Evolutionary conservation across 2,329 filamentous ascomycete species (phyloP).

Genomic region (Talaromyces islandicus): DNA sequence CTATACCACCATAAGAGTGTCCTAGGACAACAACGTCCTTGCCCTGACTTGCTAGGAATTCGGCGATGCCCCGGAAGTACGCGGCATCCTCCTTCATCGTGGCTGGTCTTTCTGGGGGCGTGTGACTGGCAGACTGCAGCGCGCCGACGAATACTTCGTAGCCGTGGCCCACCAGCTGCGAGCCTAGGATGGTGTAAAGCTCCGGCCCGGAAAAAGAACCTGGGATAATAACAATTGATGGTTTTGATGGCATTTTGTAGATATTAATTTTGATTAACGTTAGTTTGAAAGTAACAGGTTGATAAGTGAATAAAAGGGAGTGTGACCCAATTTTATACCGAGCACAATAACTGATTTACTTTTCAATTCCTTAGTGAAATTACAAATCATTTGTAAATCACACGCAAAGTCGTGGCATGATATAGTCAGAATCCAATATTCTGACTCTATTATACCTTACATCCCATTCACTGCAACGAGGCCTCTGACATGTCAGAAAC

Average conservation of each 20-base stretch:
- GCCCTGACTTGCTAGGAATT: conserved; percentile 19
- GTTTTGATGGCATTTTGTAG: conserved; percentile 5
- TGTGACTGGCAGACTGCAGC: conserved; percentile 2
- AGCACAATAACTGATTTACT: neutral
- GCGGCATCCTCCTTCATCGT: conserved; percentile 28
- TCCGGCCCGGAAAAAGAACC: conserved; percentile 5
- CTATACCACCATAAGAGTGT: conserved; percentile 24
- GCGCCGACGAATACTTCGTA: conserved; percentile 16
- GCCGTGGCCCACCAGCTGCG: conserved; percentile 12
- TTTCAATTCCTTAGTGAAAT: neutral
- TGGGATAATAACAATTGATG: conserved; percentile 7
- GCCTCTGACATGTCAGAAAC: neutral
- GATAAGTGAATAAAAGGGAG: neutral
- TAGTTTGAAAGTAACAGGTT: neutral
- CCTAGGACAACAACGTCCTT: conserved; percentile 18
- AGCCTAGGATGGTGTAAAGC: neutral
- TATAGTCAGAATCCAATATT: neutral
- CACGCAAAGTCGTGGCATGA: neutral
- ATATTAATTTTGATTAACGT: neutral
- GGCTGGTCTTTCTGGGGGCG: conserved; percentile 14
- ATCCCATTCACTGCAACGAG: neutral
- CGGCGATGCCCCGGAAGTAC: conserved; percentile 20
- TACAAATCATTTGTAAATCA: neutral
- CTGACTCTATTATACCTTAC: neutral
- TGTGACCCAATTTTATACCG: neutral